Conservation (phyloP, 2,329 filamentous ascomycete genomes). For the Penicillium verrucosum region DNA sequence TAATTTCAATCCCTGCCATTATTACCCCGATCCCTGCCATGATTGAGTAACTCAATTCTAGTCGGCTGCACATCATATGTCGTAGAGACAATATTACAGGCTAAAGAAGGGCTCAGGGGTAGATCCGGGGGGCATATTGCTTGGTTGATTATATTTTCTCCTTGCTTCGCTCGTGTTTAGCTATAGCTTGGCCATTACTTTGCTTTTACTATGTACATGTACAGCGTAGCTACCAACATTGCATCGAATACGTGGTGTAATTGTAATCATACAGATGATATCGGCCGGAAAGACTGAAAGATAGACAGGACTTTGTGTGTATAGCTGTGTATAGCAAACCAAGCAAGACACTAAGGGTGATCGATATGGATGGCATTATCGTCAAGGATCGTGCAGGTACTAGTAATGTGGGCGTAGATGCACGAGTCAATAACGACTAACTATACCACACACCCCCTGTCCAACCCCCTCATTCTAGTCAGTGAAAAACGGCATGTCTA, state of each 20-base stretch:
- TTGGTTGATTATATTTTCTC: not conserved
- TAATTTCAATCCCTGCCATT: not conserved
- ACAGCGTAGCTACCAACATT: not conserved
- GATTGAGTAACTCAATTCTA: not conserved
- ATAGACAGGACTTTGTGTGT: not conserved
- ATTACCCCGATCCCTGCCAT: too few species aligned
- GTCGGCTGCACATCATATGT: constrained; percentile 1
- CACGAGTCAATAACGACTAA: not conserved
- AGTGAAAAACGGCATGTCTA: not conserved
- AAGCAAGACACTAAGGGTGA: not conserved
- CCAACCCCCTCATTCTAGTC: not conserved
- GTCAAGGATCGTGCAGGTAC: constrained; percentile 1
- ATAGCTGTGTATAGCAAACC: not conserved
- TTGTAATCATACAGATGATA: not conserved
- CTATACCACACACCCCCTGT: not conserved
- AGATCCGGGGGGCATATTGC: not conserved
- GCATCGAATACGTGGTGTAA: not conserved
- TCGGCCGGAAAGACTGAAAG: not conserved
- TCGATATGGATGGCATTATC: not conserved
- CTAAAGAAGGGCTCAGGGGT: constrained; percentile 1
- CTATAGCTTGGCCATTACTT: not conserved
- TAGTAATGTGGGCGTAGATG: not conserved
- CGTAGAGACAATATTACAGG: not conserved
- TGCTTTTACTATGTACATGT: not conserved
- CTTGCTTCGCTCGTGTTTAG: not conserved